These are phyloP conservation scores for Pisolithus orientalis DNA, from an alignment of 768 basidiomycete genomes.

Conservation along the genomic window DNA sequence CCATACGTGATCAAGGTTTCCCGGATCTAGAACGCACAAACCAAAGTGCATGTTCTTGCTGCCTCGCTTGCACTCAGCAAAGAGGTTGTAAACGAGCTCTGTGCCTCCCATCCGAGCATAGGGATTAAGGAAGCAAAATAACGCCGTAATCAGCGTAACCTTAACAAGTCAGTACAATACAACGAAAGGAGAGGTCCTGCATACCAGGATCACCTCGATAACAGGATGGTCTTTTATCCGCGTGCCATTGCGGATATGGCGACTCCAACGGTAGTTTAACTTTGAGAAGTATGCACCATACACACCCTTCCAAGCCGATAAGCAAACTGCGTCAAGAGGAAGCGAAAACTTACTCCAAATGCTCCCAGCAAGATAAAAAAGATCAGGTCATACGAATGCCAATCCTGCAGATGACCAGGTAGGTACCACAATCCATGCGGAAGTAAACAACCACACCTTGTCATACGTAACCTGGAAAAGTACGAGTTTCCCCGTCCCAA, in stretches of 20 bases:
- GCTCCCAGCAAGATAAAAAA: slow-evolving; percentile 83
- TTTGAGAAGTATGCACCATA: slow-evolving; percentile 94
- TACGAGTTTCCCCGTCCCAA: slow-evolving; percentile 91
- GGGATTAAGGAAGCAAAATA: slow-evolving; percentile 80
- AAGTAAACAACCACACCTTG: slow-evolving; percentile 39
- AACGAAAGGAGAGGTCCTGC: slow-evolving; percentile 15
- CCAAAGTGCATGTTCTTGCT: slow-evolving; percentile 51
- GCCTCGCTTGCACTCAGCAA: slow-evolving; percentile 72
- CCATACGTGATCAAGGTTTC: slow-evolving; percentile 48
- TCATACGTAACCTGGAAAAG: slow-evolving; percentile 89
- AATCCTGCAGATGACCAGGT: slow-evolving; percentile 52
- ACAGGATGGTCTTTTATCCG: slow-evolving; percentile 79
- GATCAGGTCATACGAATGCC: slow-evolving; percentile 85
- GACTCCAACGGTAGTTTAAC: slow-evolving; percentile 85
- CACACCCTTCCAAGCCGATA: slow-evolving; percentile 52
- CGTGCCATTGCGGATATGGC: slow-evolving; percentile 71
- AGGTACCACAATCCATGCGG: background rate
- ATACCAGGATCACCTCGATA: slow-evolving; percentile 74
- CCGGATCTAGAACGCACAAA: slow-evolving; percentile 66
- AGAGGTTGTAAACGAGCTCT: slow-evolving; percentile 88
- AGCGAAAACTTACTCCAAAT: slow-evolving; percentile 60
- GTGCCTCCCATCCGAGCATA: slow-evolving; percentile 94
- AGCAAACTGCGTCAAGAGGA: slow-evolving; percentile 1
- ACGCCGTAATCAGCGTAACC: slow-evolving; percentile 74
- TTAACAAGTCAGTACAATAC: slow-evolving; percentile 23